Evolutionary conservation across 2,329 filamentous ascomycete genomes (phyloP).

Genomic region (Arthrobotrys musiformis): DNA sequence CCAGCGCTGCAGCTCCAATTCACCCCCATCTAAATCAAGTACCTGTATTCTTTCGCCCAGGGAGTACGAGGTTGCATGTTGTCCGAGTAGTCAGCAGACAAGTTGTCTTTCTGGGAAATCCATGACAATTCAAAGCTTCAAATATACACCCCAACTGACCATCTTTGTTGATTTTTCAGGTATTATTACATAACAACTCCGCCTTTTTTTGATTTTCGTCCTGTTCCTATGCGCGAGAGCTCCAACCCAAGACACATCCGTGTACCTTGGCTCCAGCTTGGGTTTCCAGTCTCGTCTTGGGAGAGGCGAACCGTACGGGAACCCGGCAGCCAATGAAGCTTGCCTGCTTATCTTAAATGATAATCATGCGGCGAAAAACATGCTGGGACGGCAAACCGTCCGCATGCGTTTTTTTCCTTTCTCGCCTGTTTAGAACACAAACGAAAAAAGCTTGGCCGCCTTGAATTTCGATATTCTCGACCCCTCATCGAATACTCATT

Average conservation of each 20-base stretch:
- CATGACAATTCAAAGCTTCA: background rate
- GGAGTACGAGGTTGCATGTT: no score
- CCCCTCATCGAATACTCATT: background rate
- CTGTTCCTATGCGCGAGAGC: slow-evolving; percentile 26
- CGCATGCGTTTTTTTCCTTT: slow-evolving; percentile 28
- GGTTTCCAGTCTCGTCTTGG: background rate
- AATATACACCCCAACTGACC: background rate
- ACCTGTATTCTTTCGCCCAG: no score
- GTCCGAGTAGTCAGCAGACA: background rate
- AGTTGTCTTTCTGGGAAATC: background rate
- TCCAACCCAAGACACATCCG: slow-evolving; percentile 25
- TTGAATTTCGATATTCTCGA: background rate
- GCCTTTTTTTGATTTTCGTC: no score
- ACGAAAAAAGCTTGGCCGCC: slow-evolving; percentile 19
- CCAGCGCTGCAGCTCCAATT: background rate
- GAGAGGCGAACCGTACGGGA: slow-evolving; percentile 13
- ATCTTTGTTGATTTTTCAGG: background rate
- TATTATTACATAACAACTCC: slow-evolving; percentile 31
- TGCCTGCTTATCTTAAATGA: slow-evolving; percentile 37
- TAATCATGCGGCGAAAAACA: slow-evolving; percentile 17
- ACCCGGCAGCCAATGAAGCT: slow-evolving; percentile 24
- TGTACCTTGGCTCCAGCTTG: slow-evolving; percentile 23
- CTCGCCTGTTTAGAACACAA: no score
- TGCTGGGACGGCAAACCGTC: background rate
- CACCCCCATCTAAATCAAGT: no score